Evolutionary conservation across 176 grass and related monocot species (phyloP).

Genomic region (Cymbopogon citratus): DNA sequence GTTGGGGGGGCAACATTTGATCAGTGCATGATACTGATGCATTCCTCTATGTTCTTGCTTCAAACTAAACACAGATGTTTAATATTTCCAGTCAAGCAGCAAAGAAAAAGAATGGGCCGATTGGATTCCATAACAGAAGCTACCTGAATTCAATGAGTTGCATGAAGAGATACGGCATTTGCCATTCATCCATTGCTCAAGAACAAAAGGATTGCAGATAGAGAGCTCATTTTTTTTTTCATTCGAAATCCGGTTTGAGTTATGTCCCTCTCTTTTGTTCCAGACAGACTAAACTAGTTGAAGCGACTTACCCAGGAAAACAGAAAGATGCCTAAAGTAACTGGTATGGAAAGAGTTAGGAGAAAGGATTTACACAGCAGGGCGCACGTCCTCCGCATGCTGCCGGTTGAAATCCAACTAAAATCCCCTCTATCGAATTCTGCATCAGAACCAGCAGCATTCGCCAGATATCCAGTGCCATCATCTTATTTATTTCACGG

Average conservation of each 20-base stretch:
- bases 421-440: conserved; percentile 22
- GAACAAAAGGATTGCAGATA: conserved; percentile 25
- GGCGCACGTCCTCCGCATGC: conserved; percentile 7
- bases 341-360: conserved; percentile 36
- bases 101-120: neutral
- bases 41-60: neutral
- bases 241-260: conserved; percentile 15
- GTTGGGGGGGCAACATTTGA: neutral
- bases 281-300: conserved; percentile 38
- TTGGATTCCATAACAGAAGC: neutral
- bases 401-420: conserved; percentile 26
- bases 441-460: conserved; percentile 20
- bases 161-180: neutral
- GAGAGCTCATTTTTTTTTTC: conserved; percentile 29
- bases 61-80: neutral
- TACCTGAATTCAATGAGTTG: neutral
- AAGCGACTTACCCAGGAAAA: conserved; percentile 34
- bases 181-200: conserved; percentile 29
- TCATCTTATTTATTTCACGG: conserved; percentile 39
- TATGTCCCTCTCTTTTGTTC: conserved; percentile 11
- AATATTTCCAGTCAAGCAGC: neutral
- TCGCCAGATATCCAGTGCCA: neutral
- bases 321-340: conserved; percentile 38
- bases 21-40: neutral
- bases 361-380: conserved; percentile 52